Conservation (phyloP, 352 stramenopile genomes). For the Phytopythium oedochilum region DNA sequence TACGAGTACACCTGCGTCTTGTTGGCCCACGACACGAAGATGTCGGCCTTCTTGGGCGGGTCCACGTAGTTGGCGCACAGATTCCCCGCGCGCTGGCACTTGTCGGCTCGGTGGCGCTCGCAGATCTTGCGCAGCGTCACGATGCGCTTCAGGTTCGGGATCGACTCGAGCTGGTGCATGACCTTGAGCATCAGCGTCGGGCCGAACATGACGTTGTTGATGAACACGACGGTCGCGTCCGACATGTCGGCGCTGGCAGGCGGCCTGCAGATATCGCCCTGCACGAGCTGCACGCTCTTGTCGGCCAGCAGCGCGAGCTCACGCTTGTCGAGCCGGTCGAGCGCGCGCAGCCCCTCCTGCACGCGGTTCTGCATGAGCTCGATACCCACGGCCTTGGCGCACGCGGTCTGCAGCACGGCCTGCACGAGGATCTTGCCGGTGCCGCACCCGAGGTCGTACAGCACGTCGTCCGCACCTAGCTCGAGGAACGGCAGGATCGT, state of each 20-base stretch:
- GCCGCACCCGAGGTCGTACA: constrained; percentile 81
- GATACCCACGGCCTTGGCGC: constrained; percentile 60
- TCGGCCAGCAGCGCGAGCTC: constrained; percentile 29
- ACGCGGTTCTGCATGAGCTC: constrained; percentile 87
- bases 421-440: constrained; percentile 81
- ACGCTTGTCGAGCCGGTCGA: constrained; percentile 41
- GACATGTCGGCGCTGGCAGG: constrained; percentile 43
- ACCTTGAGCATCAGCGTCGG: constrained; percentile 74
- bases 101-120: constrained; percentile 60
- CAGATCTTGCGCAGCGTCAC: constrained; percentile 80
- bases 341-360: constrained; percentile 41
- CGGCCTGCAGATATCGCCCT: constrained; percentile 69
- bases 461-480: constrained; percentile 61
- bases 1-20: constrained; percentile 78
- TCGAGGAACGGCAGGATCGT: constrained; percentile 67
- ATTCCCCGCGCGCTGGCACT: constrained; percentile 50
- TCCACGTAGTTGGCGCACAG: constrained; percentile 69
- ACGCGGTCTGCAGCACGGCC: constrained; percentile 63
- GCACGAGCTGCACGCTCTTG: constrained; percentile 63
- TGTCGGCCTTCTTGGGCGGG: constrained; percentile 57
- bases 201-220: constrained; percentile 85
- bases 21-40: constrained; percentile 76
- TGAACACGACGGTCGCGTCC: constrained; percentile 82
- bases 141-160: constrained; percentile 59
- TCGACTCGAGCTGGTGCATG: constrained; percentile 49